Base-by-base conservation (phyloP, 805 yeast species). In the Saccharomyces paradoxus region DNA sequence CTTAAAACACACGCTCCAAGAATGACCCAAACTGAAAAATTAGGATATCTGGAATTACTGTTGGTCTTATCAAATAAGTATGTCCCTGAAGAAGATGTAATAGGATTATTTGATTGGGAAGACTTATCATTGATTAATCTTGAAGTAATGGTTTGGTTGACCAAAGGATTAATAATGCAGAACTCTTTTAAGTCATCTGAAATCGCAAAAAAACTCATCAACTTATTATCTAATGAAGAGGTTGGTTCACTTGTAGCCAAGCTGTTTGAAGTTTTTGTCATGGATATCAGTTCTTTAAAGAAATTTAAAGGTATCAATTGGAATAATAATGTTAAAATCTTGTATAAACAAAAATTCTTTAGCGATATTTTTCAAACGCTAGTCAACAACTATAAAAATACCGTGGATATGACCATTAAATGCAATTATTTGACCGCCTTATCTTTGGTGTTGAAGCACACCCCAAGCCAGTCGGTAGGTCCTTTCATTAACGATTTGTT, bases 301-400 rank as follows among this genome's bases (percentile, higher is more conserved):
- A 82, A 80, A 62, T 77, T 58, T 48, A 74, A 72, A 57, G 69
- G 75, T 65, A 60, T 67, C 63, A 41, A 76, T 57, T 64, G 65
- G 62, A 82, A 82, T 58, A 76, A 86, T 53, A 81, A 83, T 56
- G 79, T 86, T 21, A 79, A 87, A 55, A 68, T 80, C 48, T 74
- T 94, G 26, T 89, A 86, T 76, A 89, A 89, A 65, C 99, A 94
- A 64, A 83, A 83, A 58, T 76, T 88, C 27, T 89, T 89, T 65
- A 81, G 81, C 56, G 71, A 75, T 8, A 72, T 82, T 1, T 75
- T 89, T 5, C 86, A 87, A 0, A 68, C 66, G 30, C 66, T 89
- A 31, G 80, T 86, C 7, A 65, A 69, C 0, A 77, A 76, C 3
- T 83, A 79, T 65, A 69, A 71, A 30, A 60, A 56, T 6, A 55